Conservation (phyloP, 129 eudicot genomes). For the Flaveria robusta region DNA sequence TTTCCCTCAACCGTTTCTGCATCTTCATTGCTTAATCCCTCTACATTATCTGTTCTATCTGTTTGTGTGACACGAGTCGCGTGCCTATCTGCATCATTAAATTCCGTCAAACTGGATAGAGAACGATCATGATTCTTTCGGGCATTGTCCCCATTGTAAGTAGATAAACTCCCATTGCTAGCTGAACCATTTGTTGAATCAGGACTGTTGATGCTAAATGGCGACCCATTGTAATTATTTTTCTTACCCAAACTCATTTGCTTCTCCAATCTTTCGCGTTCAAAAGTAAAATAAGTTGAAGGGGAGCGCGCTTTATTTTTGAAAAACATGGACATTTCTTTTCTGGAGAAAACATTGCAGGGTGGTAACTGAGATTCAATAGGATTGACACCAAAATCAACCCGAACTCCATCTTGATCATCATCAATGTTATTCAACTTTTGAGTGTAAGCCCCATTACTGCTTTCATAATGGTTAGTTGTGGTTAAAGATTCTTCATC, state of each 20-base stretch:
- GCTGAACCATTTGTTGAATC: slow-evolving; percentile 50
- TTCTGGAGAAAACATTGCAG: slow-evolving; percentile 69
- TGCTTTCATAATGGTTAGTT: slow-evolving; percentile 17
- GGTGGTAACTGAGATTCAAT: slow-evolving; percentile 82
- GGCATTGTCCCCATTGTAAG: slow-evolving; percentile 35
- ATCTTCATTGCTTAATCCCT: slow-evolving; percentile 42
- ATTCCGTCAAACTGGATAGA: slow-evolving; percentile 37
- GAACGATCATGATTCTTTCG: slow-evolving; percentile 25
- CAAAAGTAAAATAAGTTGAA: slow-evolving; percentile 51
- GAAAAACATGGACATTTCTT: slow-evolving; percentile 69
- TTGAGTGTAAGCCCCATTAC: slow-evolving; percentile 34
- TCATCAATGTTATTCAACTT: background rate
- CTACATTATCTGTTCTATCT: slow-evolving; percentile 29
- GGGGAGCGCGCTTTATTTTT: slow-evolving; percentile 61
- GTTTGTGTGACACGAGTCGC: slow-evolving; percentile 25
- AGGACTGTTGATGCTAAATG: slow-evolving; percentile 13
- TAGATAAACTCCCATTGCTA: slow-evolving; percentile 30
- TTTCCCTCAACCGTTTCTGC: slow-evolving; percentile 59
- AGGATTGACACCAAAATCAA: slow-evolving; percentile 51
- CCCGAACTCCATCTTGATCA: slow-evolving; percentile 17
- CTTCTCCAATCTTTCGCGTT: slow-evolving; percentile 52
- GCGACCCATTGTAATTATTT: slow-evolving; percentile 32
- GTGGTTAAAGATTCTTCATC: slow-evolving; percentile 29
- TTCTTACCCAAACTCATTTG: slow-evolving; percentile 44
- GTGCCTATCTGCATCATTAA: slow-evolving; percentile 35